Evolutionary conservation across 2,329 filamentous ascomycete species (phyloP).

Genomic region (Sarocladiaceae sp.): DNA sequence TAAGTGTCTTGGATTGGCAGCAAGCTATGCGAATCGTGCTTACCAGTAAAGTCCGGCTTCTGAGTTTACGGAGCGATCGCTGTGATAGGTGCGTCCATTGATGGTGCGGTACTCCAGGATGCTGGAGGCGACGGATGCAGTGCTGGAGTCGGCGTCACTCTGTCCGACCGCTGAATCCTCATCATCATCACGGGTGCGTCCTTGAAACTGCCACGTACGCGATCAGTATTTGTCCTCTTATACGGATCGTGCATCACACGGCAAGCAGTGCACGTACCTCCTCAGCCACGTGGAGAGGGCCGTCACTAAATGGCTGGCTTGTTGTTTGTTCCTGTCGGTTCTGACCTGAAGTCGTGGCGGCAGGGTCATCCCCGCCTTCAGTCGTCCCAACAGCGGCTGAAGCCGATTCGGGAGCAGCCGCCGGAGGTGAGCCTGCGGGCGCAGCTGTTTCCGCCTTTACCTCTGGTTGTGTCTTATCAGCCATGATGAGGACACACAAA

Average conservation of each 20-base stretch:
- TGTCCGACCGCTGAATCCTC: neutral
- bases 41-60: neutral
- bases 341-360: too few relatives aligned
- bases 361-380: too few relatives aligned
- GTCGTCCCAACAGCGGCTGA: too few relatives aligned
- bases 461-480: too few relatives aligned
- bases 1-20: neutral
- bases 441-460: too few relatives aligned
- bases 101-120: constrained; percentile 25
- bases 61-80: constrained; percentile 14
- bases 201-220: neutral
- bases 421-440: too few relatives aligned
- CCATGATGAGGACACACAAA: too few relatives aligned
- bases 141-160: constrained; percentile 10
- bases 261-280: neutral
- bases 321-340: neutral
- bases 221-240: neutral
- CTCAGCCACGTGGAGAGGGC: neutral
- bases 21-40: neutral
- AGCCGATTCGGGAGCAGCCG: too few relatives aligned
- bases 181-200: neutral
- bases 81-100: constrained; percentile 25
- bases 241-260: neutral
- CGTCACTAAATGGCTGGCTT: neutral
- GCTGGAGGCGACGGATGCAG: constrained; percentile 23